Percentiles rank a stretch among this genome's conserved stretches.
phyloP scores from a whole-genome alignment of 2,329 filamentous ascomycete genomes.

The Ceratocystis eucalypticola region DNA sequence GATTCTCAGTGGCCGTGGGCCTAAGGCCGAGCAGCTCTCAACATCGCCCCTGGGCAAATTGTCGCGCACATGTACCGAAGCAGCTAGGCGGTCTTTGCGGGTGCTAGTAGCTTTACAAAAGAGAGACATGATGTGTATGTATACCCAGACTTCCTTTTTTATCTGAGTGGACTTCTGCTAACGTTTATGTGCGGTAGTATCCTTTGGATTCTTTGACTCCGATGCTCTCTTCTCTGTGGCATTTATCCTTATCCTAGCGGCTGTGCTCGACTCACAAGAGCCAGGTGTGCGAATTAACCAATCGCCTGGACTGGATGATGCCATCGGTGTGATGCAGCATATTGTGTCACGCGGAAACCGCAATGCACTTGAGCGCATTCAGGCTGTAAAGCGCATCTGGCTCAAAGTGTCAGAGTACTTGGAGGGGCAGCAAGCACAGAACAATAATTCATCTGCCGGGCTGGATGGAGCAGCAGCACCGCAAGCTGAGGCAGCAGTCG shows the following conservation, averaged over 20 bases:
- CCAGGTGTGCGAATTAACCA: slow-evolving; percentile 9
- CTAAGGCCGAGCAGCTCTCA: slow-evolving; percentile 22
- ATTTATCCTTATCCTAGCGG: slow-evolving; percentile 19
- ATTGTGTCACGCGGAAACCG: slow-evolving; percentile 16
- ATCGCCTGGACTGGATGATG: slow-evolving; percentile 16
- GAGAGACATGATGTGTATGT: slow-evolving; percentile 24
- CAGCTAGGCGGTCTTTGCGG: slow-evolving; percentile 24
- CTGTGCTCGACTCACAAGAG: slow-evolving; percentile 18
- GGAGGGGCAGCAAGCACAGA: background rate
- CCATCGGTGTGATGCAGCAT: slow-evolving; percentile 18
- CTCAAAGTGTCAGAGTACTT: slow-evolving; percentile 17
- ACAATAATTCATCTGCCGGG: background rate
- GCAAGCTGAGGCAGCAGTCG: background rate
- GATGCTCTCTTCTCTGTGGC: slow-evolving; percentile 19
- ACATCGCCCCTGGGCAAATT: slow-evolving; percentile 24
- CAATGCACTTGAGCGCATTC: slow-evolving; percentile 13
- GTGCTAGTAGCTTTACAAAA: slow-evolving; percentile 25
- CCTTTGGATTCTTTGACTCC: slow-evolving; percentile 19
- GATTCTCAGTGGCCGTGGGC: slow-evolving; percentile 22
- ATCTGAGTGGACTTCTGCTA: background rate
- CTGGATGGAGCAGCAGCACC: background rate
- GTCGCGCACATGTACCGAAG: slow-evolving; percentile 25
- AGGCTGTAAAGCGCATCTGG: slow-evolving; percentile 18
- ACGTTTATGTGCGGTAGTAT: background rate
- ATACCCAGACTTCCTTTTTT: background rate